Evolutionary conservation across 441 rosid species (phyloP), one percentile per base, ranked within the genome.

Genomic region (Hypseocharis bilobata): DNA sequence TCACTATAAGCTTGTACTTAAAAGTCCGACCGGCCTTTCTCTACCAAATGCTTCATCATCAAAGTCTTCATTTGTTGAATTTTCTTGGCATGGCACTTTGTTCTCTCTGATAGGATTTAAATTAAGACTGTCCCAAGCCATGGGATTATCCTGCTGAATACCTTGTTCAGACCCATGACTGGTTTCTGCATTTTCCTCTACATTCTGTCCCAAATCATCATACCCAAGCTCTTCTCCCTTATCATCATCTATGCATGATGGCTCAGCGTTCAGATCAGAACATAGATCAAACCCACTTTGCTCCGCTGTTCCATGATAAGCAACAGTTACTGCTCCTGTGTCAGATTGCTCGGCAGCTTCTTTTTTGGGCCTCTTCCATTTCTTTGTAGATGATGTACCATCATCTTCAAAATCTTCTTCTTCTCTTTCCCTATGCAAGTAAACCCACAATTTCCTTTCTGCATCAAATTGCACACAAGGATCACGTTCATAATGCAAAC

Each of bases 321-420:
- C 92, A 66, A 85, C 85, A 14, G 96, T 84, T 14, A 86, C 86
- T 38, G 84, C 72, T 73, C 78, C 96, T 70, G 81, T 87, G 16
- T 91, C 98, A 25, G 85, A 70, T 75, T 82, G 96, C 73, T 91
- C 99, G 1, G 88, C 77, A 49, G 89, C 71, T 67, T 94, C 99
- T 70, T 91, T 89, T 75, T 86, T 89, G 63, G 82, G 98, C 62
- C 97, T 85, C 83, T 87, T 94, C 97, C 99, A 91, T 79, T 94
- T 91, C 86, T 94, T 94, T 19, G 99, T 94, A 27, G 98, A 94
- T 63, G 97, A 94, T 73, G 99, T 94, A 44, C 98, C 98, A 62
- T 94, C 99, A 73, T 94, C 97, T 77, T 94, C 99, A 64, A 94
- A 91, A 80, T 94, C 99, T 82, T 94, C 99, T 79, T 94, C 98